These are phyloP conservation scores for Endoconidiophora laricicola DNA, from an alignment of 2,329 filamentous ascomycete species.

Conservation along the genomic window DNA sequence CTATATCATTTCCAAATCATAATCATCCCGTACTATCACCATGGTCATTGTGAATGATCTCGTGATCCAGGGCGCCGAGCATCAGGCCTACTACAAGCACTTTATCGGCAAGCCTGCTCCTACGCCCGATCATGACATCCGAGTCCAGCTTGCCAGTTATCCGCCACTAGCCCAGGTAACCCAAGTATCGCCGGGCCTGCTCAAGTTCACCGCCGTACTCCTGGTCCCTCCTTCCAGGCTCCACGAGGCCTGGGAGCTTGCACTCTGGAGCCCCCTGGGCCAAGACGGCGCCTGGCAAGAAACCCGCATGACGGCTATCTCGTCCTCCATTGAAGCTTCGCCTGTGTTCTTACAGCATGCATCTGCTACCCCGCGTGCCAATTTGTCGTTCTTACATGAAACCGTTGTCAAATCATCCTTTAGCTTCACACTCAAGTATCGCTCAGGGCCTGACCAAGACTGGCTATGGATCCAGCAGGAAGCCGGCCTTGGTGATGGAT, in stretches of 20 bases:
- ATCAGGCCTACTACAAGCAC: constrained; percentile 7
- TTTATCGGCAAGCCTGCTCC: constrained; percentile 3
- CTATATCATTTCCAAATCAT: no score
- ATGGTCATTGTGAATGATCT: constrained; percentile 4
- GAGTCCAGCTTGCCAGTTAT: constrained; percentile 24
- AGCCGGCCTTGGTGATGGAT: constrained; percentile 45
- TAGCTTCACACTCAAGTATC: constrained; percentile 55
- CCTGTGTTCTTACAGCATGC: neutral
- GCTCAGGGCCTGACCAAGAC: constrained; percentile 29
- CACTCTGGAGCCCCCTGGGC: constrained; percentile 46
- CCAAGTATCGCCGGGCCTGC: constrained; percentile 29
- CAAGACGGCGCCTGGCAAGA: constrained; percentile 42
- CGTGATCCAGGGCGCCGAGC: constrained; percentile 4
- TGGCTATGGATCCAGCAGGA: constrained; percentile 61
- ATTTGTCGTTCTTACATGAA: constrained; percentile 10
- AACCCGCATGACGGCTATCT: constrained; percentile 20
- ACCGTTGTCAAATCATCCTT: constrained; percentile 2
- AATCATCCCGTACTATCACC: no score
- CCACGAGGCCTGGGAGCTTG: constrained; percentile 50
- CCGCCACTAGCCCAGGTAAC: constrained; percentile 67
- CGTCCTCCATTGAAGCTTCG: constrained; percentile 20
- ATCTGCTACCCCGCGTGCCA: neutral
- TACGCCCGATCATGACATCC: constrained; percentile 1
- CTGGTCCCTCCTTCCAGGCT: constrained; percentile 42
- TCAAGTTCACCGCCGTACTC: constrained; percentile 51